Evolutionary conservation across 2,329 filamentous ascomycete species (phyloP), one percentile per base, ranked within the genome.

Genomic region (Dothistroma pini): DNA sequence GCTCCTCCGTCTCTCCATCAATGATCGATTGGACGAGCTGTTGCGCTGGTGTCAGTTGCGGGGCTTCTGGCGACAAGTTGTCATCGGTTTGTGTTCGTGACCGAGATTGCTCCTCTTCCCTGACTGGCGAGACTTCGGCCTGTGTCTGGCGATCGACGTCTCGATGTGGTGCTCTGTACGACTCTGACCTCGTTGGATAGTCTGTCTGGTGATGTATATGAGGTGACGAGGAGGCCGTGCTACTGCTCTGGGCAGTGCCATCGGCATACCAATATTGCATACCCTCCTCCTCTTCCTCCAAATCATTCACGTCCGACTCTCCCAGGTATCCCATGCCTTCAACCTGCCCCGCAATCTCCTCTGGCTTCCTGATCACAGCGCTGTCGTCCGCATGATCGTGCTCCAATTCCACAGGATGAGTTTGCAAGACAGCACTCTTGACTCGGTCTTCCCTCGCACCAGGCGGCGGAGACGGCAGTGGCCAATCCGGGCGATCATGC

Each of bases 401-500:
- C 29, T 66, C 56, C 56, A 67, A 54, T 50, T 65, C 63, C 47
- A 56, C 60, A 50, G 57, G 58, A 21, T 47, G 52, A 59, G 51
- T 16, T 35, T 61, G 58, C 49, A 56, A 48, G 32, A 44, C 50
- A 31, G 53, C 56, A 35, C 59, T 61, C 19, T 41, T 14, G 44
- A 49, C 48, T 47, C 51, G 58, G 38, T 51, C 51, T 16, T 31
- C 32, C 48, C 50, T 58, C 19, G 31, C 29, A 10, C 52, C 47
- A 25, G 47, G 50, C 52, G 58, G 21, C 34, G 57, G 51, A 52
- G 62, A 52, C 16, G 61, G 29, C 53, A 72, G 60, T 32, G 70
- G 71, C 71, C 71, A 72, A 58, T 72, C 65, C 50, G 62, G 60
- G 48, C 67, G 60, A 44, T 72, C 67, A 59, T 72, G 62, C 57